A percentile compares a stretch with the other conserved stretches of the same genome.
These are phyloP conservation scores for Guyanaporus albipodus DNA, from an alignment of 768 basidiomycete genomes.

Conservation along the genomic window DNA sequence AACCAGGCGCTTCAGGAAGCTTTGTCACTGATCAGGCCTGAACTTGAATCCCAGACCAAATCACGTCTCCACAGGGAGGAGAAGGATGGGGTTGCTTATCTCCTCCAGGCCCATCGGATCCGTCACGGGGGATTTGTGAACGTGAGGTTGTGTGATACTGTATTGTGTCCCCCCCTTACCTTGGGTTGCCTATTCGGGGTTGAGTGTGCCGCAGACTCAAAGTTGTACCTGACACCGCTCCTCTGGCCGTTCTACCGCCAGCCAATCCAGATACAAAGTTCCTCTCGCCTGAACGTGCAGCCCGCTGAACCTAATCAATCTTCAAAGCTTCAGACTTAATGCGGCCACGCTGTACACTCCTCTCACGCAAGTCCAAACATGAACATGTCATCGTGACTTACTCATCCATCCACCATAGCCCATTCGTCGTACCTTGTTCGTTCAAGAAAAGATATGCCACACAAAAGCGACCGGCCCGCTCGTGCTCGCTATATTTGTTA, in stretches of 20 bases:
- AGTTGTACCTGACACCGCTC: not conserved
- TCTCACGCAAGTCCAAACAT: no score
- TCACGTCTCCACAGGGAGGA: constrained; percentile 4
- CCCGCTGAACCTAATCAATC: not conserved
- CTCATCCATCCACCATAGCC: no score
- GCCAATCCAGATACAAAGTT: not conserved
- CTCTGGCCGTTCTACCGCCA: constrained; percentile 2
- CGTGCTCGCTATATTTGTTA: not conserved
- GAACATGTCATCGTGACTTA: no score
- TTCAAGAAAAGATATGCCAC: no score
- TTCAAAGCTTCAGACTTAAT: no score
- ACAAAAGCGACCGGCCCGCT: no score
- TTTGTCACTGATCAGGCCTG: not conserved
- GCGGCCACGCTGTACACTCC: no score
- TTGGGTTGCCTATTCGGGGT: not conserved
- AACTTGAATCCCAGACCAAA: constrained; percentile 7
- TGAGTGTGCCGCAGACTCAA: no score
- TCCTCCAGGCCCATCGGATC: constrained; percentile 10
- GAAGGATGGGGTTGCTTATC: constrained; percentile 3
- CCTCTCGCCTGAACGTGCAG: no score
- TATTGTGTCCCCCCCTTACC: no score
- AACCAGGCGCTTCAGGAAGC: constrained; percentile 16
- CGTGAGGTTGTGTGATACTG: no score
- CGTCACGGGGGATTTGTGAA: constrained; percentile 4
- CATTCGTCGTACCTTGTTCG: no score